Evolutionary conservation across 2,329 filamentous ascomycete genomes (phyloP), one percentile per base, ranked within the genome.

Genomic region (Zasmidium angulare): DNA sequence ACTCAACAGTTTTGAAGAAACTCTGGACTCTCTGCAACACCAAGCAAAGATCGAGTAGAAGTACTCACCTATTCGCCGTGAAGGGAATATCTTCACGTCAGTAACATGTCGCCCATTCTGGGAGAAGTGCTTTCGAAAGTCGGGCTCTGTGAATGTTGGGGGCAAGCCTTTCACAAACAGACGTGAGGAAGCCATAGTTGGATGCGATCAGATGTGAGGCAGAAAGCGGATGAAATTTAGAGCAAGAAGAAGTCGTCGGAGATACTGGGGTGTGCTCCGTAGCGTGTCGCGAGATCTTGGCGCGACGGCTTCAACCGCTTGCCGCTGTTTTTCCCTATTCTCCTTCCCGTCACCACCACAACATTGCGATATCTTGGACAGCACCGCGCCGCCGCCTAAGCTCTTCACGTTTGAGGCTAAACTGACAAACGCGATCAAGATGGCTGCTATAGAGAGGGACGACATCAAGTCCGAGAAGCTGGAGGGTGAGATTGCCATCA

Each of bases 61-160:
- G 29, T 7, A 43, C 36, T 17, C 36, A 43, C 36, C 36, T 76
- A 99, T 97, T 68, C 93, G 86, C 70, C 95, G 86, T 71, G 92
- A 87, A 4, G 91, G 86, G 72, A 98, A 90, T 73, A 97, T 85
- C 82, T 96, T 96, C 69, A 92, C 86, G 78, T 99, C 95, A 55
- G 93, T 98, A 72, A 97, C 86, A 64, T 89, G 81, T 63, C 85
- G 85, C 63, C 88, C 88, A 68, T 85, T 83, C 24, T 68, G 65
- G 61, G 89, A 85, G 76, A 99, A 99, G 78, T 98, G 93, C 73
- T 90, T 92, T 73, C 86, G 87, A 73, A 98, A 89, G 66, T 96
- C 90, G 55, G 88, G 86, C 77, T 96, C 91, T 12, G 87, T 88
- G 70, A 96, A 89, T 56, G 85, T 90, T 31, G 92, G 92, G 50